Base-by-base conservation (phyloP, 192 early-diverging fungal genomes). In the Coemansia umbellata region DNA sequence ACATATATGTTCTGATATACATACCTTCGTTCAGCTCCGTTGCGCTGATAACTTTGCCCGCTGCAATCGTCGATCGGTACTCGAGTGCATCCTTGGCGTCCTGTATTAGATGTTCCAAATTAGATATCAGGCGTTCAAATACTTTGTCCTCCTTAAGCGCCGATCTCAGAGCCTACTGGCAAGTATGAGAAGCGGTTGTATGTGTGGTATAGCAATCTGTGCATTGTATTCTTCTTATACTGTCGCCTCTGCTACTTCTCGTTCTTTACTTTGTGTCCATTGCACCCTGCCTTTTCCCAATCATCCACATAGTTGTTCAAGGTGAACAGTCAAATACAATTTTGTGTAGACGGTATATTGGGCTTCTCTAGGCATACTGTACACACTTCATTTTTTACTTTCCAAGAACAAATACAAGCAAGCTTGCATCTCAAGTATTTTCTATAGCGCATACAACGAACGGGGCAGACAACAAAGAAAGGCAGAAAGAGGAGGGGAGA, bases 111-210 rank as follows among this genome's bases (percentile, higher is more conserved):
- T 63, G 71, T 58, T 74, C 71, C 64, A 74, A 54, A 67, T 74
- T 74, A 65, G 61, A 74, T 44, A 74, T 62, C 71, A 74, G 71
- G 71, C 71, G 71, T 67, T 74, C 71, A 74, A 67, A 74, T 44
- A 63, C 65, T 67, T 63, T 74, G 71, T 74, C 71, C 60, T 74
- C 71, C 56, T 67, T 74, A 22, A 74, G 60, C 71, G 65, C 60
- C 64, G 71, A 67, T 66, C 64, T 74, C 71, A 74, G 47, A 49
- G 71, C 65, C 71, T 74, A 74, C 55, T 63, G 71, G 71, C 64
- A 53, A 40, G 48, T 65, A 59, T 67, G 70, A 73, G 70, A 67
- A 67, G 71, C 71, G 60, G 54, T 55, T 44, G 23, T 42, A 44
- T 44, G 42, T 44, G 23, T 5, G 23, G 42, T 44, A 44, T 44